A percentile compares a stretch with the other conserved stretches of the same genome.
Evolutionary conservation across 1,284 basidiomycete genomes (phyloP).

Genomic region (Rhodotorula mucilaginosa): DNA sequence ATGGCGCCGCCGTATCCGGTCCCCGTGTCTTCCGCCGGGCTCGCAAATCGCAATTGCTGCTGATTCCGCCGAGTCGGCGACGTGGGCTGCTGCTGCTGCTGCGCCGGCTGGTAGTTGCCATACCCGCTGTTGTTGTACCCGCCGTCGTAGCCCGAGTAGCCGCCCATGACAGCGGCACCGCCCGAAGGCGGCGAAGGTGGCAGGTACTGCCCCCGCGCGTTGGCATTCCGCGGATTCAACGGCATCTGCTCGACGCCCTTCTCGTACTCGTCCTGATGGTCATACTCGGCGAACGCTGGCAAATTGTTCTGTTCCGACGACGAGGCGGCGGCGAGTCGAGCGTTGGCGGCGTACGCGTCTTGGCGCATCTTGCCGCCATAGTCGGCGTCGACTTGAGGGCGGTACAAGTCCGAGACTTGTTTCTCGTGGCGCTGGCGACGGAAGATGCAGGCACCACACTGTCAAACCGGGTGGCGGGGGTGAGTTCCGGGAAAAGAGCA

Average conservation of each 20-base stretch:
- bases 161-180: too few species aligned
- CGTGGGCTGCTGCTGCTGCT: background rate
- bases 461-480: background rate
- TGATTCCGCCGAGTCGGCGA: background rate
- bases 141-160: background rate
- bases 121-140: background rate
- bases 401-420: conserved; percentile 28
- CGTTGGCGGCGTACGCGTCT: conserved; percentile 18
- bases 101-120: background rate
- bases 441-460: conserved; percentile 37
- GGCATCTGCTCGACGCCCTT: conserved; percentile 1
- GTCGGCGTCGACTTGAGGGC: conserved; percentile 13
- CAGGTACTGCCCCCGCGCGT: background rate
- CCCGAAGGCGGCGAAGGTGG: too few species aligned
- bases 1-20: background rate
- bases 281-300: conserved; percentile 12
- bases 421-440: conserved; percentile 19
- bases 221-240: background rate
- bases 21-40: background rate
- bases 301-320: conserved; percentile 14
- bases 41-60: background rate
- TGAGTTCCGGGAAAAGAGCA: background rate
- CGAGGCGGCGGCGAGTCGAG: conserved; percentile 4
- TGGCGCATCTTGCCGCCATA: conserved; percentile 30
- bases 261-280: conserved; percentile 10